These are phyloP conservation scores for Boletellus ananas DNA, from an alignment of 768 basidiomycete genomes.

Conservation along the genomic window DNA sequence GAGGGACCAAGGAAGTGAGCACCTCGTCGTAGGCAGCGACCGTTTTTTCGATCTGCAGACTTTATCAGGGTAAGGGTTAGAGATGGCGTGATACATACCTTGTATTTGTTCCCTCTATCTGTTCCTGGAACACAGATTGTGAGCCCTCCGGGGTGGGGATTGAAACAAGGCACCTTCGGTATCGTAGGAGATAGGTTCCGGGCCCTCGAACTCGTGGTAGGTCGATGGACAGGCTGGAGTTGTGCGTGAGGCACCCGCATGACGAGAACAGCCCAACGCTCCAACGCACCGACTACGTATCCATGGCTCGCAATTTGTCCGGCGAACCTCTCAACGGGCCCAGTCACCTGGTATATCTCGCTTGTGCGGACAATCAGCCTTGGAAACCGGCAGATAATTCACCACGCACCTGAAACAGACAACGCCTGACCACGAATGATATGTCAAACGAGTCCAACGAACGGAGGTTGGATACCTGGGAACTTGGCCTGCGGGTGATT, in stretches of 20 bases:
- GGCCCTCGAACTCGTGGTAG: constrained; percentile 91
- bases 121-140: constrained; percentile 48
- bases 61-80: constrained; percentile 3
- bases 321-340: constrained; percentile 90
- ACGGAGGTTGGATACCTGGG: constrained; percentile 50
- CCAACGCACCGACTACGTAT: constrained; percentile 66
- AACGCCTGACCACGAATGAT: constrained; percentile 47
- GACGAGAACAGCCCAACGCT: no score
- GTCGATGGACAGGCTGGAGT: constrained; percentile 70
- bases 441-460: background rate
- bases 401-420: constrained; percentile 68
- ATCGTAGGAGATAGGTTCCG: constrained; percentile 87
- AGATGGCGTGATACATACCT: constrained; percentile 42
- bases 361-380: constrained; percentile 35
- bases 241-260: background rate
- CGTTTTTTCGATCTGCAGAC: constrained; percentile 79
- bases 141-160: background rate
- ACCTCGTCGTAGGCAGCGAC: constrained; percentile 89
- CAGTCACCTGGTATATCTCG: constrained; percentile 96
- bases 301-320: constrained; percentile 87
- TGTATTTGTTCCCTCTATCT: constrained; percentile 90
- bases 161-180: constrained; percentile 55
- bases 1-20: background rate
- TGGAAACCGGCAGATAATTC: background rate
- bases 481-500: constrained; percentile 89